Evolutionary conservation across 2,329 filamentous ascomycete genomes (phyloP).

Genomic region (Tolypocladium amazonense): DNA sequence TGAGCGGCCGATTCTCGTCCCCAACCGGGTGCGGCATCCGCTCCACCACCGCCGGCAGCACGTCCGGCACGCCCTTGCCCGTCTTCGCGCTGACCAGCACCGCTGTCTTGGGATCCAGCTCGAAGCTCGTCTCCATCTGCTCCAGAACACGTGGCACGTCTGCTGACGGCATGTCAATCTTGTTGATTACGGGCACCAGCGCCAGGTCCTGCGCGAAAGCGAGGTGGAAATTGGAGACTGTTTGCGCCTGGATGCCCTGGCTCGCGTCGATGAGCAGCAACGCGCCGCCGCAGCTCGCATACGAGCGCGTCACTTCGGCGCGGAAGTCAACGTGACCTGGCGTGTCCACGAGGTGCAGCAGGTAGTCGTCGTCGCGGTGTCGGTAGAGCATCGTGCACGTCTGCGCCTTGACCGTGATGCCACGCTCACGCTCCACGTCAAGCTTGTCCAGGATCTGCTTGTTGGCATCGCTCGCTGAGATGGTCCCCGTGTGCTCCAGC

Average conservation of each 20-base stretch:
- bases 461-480: conserved; percentile 67
- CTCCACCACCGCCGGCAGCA: conserved; percentile 79
- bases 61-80: conserved; percentile 71
- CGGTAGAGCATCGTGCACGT: conserved; percentile 97
- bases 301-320: conserved; percentile 89
- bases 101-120: conserved; percentile 66
- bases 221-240: conserved; percentile 96
- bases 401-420: conserved; percentile 98
- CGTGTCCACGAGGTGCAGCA: conserved; percentile 92
- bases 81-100: conserved; percentile 83
- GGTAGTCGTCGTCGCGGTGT: conserved; percentile 74
- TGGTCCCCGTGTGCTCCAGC: conserved; percentile 89
- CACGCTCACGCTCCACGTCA: conserved; percentile 89
- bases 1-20: conserved; percentile 59
- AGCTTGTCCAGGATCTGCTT: conserved; percentile 97
- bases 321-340: conserved; percentile 97
- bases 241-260: conserved; percentile 95
- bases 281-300: conserved; percentile 91
- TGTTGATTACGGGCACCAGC: conserved; percentile 90
- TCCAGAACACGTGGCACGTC: conserved; percentile 78
- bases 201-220: conserved; percentile 85
- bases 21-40: conserved; percentile 73
- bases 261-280: conserved; percentile 89
- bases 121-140: conserved; percentile 79
- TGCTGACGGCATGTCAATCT: conserved; percentile 84